phyloP scores from a whole-genome alignment of 108 stramenopile genomes.

The Cyclotella choctawhatcheeana region DNA sequence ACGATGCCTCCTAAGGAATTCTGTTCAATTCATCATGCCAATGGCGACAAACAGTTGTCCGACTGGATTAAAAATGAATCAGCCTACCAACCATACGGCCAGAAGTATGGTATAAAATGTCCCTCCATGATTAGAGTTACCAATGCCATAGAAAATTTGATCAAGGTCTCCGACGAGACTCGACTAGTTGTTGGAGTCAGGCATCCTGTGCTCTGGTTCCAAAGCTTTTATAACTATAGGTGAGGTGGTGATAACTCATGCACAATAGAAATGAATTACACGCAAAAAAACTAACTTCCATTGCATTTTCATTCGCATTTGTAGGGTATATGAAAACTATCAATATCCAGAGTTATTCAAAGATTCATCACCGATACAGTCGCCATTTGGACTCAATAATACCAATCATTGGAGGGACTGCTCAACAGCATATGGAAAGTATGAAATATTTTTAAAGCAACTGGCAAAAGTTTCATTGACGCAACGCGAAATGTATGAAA shows the following conservation, averaged over 20 bases:
- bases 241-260: background rate
- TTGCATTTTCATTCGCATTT: background rate
- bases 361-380: slow-evolving; percentile 2
- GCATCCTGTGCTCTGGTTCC: slow-evolving; percentile 49
- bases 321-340: slow-evolving; percentile 2
- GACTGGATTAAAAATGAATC: slow-evolving; percentile 3
- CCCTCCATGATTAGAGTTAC: slow-evolving; percentile 28
- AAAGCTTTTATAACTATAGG: slow-evolving; percentile 52
- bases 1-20: slow-evolving; percentile 10
- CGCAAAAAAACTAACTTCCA: background rate
- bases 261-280: background rate
- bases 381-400: slow-evolving; percentile 12
- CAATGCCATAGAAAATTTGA: slow-evolving; percentile 33
- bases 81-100: background rate
- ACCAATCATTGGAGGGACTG: slow-evolving; percentile 19
- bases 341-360: background rate
- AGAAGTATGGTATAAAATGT: slow-evolving; percentile 43
- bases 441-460: slow-evolving; percentile 31
- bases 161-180: slow-evolving; percentile 25
- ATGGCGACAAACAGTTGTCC: slow-evolving; percentile 7
- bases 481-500: slow-evolving; percentile 15
- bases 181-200: slow-evolving; percentile 57
- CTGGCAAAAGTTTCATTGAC: slow-evolving; percentile 22
- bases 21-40: slow-evolving; percentile 8
- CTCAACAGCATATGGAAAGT: slow-evolving; percentile 11